phyloP scores from a whole-genome alignment of 2,329 filamentous ascomycete genomes.

The Colletotrichum spinosum region DNA sequence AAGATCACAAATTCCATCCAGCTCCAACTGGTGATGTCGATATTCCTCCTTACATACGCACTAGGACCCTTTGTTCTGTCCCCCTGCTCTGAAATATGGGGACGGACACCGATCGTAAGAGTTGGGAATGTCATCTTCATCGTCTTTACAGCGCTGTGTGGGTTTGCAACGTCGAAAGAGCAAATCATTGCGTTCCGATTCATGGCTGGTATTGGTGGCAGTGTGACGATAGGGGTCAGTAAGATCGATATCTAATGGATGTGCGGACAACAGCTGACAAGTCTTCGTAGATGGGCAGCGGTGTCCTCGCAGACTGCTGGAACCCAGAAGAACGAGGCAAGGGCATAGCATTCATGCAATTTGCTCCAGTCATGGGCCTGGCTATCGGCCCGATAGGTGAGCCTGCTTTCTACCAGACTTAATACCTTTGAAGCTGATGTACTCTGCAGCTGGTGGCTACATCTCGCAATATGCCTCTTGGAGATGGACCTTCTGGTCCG shows the following conservation, averaged over 20 bases:
- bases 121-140: constrained; percentile 49
- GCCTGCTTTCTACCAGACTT: background rate
- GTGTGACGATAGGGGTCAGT: constrained; percentile 63
- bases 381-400: constrained; percentile 60
- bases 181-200: constrained; percentile 58
- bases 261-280: constrained; percentile 7
- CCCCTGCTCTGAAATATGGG: constrained; percentile 56
- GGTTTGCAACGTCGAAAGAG: constrained; percentile 52
- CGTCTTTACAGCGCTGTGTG: constrained; percentile 55
- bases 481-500: constrained; percentile 60
- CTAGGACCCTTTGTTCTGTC: constrained; percentile 56
- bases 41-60: constrained; percentile 61
- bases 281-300: constrained; percentile 57
- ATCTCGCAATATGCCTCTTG: constrained; percentile 51
- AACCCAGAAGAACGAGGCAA: constrained; percentile 56
- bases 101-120: constrained; percentile 51
- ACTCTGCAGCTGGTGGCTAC: constrained; percentile 51
- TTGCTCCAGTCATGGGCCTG: constrained; percentile 53
- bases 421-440: background rate
- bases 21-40: constrained; percentile 55
- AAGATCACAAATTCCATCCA: constrained; percentile 52
- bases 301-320: constrained; percentile 61
- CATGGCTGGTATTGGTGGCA: constrained; percentile 63
- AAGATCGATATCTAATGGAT: constrained; percentile 39
- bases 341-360: constrained; percentile 51